Evolutionary conservation across 495 filamentous ascomycete genomes (phyloP).

Genomic region (Monascus purpureus): DNA sequence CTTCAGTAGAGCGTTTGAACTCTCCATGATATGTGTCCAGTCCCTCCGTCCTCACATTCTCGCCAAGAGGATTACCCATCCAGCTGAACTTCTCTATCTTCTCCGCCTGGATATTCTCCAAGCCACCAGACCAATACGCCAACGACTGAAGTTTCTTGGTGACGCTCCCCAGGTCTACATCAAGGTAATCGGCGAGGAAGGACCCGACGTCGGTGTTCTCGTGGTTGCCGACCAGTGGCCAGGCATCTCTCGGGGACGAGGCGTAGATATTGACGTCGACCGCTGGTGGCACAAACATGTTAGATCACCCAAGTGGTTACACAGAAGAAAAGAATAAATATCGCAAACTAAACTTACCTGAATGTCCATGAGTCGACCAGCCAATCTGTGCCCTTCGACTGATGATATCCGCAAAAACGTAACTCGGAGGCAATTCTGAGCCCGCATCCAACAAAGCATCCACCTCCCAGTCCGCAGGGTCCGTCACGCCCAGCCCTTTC

Average conservation of each 20-base stretch:
- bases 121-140: constrained; percentile 8
- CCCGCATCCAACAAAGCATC: constrained; percentile 39
- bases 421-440: constrained; percentile 29
- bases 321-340: too few species aligned
- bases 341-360: constrained; percentile 30
- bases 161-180: constrained; percentile 59
- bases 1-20: too few species aligned
- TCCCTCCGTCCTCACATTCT: constrained; percentile 19
- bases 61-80: constrained; percentile 29
- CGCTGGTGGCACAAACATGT: too few species aligned
- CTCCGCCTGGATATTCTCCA: background rate
- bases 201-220: constrained; percentile 88
- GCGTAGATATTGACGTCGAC: constrained; percentile 91
- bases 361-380: constrained; percentile 86
- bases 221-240: constrained; percentile 60
- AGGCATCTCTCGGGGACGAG: constrained; percentile 32
- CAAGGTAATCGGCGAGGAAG: constrained; percentile 68
- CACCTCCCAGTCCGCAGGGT: constrained; percentile 61
- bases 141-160: constrained; percentile 60
- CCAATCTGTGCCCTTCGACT: constrained; percentile 78
- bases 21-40: constrained; percentile 38
- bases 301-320: too few species aligned
- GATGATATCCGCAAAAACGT: constrained; percentile 72
- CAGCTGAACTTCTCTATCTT: constrained; percentile 14
- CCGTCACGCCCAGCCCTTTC: constrained; percentile 57